phyloP scores from a whole-genome alignment of 345 rosid genomes.

The Moricandia moricandioides region DNA sequence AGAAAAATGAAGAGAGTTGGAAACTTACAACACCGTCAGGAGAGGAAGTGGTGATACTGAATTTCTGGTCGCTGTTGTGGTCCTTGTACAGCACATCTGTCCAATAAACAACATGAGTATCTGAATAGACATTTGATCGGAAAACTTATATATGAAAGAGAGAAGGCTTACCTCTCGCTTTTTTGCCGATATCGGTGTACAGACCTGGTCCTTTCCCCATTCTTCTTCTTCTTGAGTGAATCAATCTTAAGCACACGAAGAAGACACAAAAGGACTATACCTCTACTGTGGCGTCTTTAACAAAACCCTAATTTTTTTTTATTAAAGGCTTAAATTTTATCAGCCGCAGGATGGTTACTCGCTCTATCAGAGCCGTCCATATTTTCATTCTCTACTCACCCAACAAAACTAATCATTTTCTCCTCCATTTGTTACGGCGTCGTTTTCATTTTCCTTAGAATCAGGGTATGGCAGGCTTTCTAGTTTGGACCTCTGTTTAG shows the following conservation, averaged over 20 bases:
- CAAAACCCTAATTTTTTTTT: conserved; percentile 23
- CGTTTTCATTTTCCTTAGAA: not conserved
- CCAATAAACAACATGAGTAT: not conserved
- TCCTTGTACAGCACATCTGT: conserved; percentile 90
- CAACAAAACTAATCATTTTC: not conserved
- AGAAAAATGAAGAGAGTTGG: too few species aligned
- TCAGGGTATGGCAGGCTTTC: not conserved
- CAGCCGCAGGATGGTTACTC: conserved; percentile 24
- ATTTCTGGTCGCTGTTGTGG: conserved; percentile 86
- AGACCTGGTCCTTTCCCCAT: conserved; percentile 95
- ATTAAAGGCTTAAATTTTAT: not conserved
- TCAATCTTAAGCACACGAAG: not conserved
- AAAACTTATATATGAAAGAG: too few species aligned
- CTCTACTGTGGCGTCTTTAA: conserved; percentile 7
- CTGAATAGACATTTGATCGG: too few species aligned
- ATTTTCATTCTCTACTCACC: not conserved
- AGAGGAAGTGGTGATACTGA: conserved; percentile 74
- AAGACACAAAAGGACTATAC: not conserved
- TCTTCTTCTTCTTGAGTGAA: not conserved
- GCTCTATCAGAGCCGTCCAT: conserved; percentile 23
- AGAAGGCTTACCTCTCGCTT: conserved; percentile 61
- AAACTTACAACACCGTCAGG: conserved; percentile 71
- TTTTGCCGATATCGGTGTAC: conserved; percentile 90
- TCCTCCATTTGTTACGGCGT: conserved; percentile 4
- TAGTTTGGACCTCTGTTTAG: not conserved